A percentile compares a stretch with the other conserved stretches of the same genome.
These are phyloP conservation scores for Eimeria sp. DNA, from an alignment of 169 alveolate species.

Conservation along the genomic window DNA sequence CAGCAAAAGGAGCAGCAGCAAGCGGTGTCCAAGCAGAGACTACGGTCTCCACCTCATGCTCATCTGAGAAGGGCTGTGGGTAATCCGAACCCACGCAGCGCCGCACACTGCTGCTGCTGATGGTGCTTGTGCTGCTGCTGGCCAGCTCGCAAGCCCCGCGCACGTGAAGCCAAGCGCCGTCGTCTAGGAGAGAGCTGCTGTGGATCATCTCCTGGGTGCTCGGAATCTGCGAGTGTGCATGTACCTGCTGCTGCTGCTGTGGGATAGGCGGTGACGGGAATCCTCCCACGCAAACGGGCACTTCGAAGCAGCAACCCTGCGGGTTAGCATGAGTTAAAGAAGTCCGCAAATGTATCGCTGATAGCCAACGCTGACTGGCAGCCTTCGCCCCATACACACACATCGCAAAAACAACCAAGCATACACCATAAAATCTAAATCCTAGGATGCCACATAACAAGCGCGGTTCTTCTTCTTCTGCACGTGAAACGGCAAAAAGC, in stretches of 20 bases:
- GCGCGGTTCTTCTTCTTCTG: no score
- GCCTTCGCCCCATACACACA: slow-evolving; percentile 31
- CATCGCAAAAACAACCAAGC: background rate
- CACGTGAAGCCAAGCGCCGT: slow-evolving; percentile 4
- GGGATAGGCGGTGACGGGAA: background rate
- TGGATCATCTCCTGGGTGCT: background rate
- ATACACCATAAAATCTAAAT: background rate
- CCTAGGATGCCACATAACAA: background rate
- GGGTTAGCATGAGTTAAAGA: background rate
- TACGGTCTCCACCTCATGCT: background rate
- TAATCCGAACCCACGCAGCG: background rate
- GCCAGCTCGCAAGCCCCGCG: background rate
- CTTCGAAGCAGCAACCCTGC: background rate
- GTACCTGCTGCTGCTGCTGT: slow-evolving; percentile 33
- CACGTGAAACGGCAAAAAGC: no score
- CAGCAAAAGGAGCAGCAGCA: background rate
- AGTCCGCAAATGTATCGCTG: background rate
- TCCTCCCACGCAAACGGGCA: background rate
- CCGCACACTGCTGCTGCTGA: background rate
- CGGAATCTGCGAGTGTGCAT: background rate
- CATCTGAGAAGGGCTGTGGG: background rate
- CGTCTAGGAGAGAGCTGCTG: slow-evolving; percentile 44
- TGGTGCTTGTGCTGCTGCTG: background rate
- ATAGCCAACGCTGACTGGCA: background rate
- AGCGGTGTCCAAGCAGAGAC: background rate